Base-by-base conservation (phyloP, 2,329 filamentous ascomycete species). In the Botrytis pseudocinerea region DNA sequence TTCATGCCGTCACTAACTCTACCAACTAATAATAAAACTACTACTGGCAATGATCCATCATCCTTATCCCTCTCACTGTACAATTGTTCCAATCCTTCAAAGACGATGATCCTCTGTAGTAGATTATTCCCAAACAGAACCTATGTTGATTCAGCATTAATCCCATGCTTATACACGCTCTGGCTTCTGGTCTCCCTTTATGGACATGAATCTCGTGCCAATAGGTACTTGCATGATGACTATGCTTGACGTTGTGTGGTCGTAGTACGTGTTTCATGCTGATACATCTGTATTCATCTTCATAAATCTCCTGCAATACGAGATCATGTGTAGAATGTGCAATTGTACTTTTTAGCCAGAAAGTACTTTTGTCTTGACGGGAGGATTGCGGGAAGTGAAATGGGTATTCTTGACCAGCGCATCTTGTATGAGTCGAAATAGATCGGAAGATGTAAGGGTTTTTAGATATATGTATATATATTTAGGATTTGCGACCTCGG, bases 401-500 rank as follows among this genome's bases (percentile, higher is more conserved):
- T n/a, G 48, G 48, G 22, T n/a, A 12, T 42, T 20, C 9, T 28
- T 28, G 12, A 28, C 46, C 32, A 28, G 4, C 22, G 25, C 8
- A 40, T 68, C 35, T 38, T 9, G 64, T 12, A 25, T 25, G 12
- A 4, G 16, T 51, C 48, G 14, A 51, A 51, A 22, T 8, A 8
- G 46, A 28, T 14, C 6, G 22, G 59, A 40, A 40, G 35, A 54
- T 9, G 22, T 25, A 42, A 18, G 59, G 3, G 4, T 38, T 42
- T 35, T 32, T 32, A 32, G 2, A 32, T 32, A 32, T 32, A 32
- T 32, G 0, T 35, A 5, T 35, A 35, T 6, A 35, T 35, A 5
- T 35, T 20, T 38, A 51, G 14, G 42, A 20, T 57, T 64, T 71
- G 10, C 54, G 46, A 3, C 71, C 72, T 44, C 71, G 76, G 64